Evolutionary conservation across 148 eudicot species (phyloP).

Genomic region (Pharnaceum exiguum): DNA sequence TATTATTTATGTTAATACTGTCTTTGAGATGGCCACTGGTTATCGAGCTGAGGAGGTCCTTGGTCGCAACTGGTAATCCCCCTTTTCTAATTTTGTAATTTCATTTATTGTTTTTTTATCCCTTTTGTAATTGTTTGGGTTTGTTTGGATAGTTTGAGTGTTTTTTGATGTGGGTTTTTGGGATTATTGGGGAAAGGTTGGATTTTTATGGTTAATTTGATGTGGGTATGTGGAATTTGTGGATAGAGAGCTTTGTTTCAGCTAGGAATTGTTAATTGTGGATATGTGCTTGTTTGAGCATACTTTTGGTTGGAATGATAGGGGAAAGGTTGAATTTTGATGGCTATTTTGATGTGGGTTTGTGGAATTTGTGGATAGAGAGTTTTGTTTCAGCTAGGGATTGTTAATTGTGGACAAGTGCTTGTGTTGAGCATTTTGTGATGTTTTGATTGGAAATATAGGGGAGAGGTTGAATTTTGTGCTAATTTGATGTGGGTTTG

Average conservation of each 20-base stretch:
- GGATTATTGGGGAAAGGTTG: background rate
- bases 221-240: too few relatives aligned
- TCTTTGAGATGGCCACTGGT: constrained; percentile 88
- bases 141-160: background rate
- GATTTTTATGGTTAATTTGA: background rate
- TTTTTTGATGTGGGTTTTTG: constrained; percentile 6
- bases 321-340: background rate
- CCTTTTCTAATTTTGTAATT: too few relatives aligned
- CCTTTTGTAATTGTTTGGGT: background rate
- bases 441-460: too few relatives aligned
- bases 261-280: too few relatives aligned
- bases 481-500: constrained; percentile 2
- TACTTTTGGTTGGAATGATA: too few relatives aligned
- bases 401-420: too few relatives aligned
- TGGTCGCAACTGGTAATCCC: constrained; percentile 76
- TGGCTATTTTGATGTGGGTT: background rate
- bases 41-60: constrained; percentile 92
- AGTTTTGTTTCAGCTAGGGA: too few relatives aligned
- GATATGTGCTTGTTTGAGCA: too few relatives aligned
- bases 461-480: too few relatives aligned
- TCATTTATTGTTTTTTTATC: background rate
- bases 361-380: too few relatives aligned
- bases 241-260: too few relatives aligned
- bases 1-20: constrained; percentile 75
- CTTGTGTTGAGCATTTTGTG: too few relatives aligned